These are phyloP conservation scores for Erysimum cheiranthoides DNA, from an alignment of 345 rosid species.

Conservation along the genomic window DNA sequence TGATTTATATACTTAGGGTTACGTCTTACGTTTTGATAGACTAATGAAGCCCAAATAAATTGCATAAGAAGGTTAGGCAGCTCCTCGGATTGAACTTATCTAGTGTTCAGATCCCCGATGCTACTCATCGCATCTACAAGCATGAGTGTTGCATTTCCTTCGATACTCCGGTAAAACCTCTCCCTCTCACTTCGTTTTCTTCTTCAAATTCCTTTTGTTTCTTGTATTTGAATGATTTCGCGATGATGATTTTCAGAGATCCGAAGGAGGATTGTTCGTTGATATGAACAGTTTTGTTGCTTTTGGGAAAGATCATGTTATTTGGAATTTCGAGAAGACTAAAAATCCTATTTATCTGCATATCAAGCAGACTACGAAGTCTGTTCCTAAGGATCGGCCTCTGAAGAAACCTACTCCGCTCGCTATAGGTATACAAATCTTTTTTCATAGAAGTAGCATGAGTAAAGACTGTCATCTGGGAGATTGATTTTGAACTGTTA, in stretches of 20 bases:
- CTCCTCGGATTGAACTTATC: conserved; percentile 90
- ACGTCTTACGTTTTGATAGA: too few species aligned
- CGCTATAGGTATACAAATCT: conserved; percentile 69
- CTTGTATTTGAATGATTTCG: conserved; percentile 15
- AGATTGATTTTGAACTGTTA: background rate
- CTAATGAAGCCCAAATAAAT: too few species aligned
- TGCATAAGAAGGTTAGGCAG: too few species aligned
- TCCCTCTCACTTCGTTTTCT: conserved; percentile 20
- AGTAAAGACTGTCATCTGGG: background rate
- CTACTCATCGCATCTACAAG: conserved; percentile 96
- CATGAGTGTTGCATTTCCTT: conserved; percentile 96
- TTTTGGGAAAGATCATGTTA: conserved; percentile 83
- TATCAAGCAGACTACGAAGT: conserved; percentile 74
- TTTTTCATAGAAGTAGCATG: too few species aligned
- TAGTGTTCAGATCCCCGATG: conserved; percentile 99
- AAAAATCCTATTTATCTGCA: conserved; percentile 90
- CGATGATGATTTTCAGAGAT: conserved; percentile 64
- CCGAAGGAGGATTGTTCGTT: conserved; percentile 88
- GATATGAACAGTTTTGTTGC: conserved; percentile 94
- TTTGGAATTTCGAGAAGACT: conserved; percentile 91
- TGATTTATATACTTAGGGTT: too few species aligned
- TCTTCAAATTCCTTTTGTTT: background rate
- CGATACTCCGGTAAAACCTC: conserved; percentile 85
- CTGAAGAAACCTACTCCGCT: conserved; percentile 84
- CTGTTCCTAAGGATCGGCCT: conserved; percentile 87